phyloP scores from a whole-genome alignment of 257 asterid genomes.

The Scutellaria galericulata region DNA sequence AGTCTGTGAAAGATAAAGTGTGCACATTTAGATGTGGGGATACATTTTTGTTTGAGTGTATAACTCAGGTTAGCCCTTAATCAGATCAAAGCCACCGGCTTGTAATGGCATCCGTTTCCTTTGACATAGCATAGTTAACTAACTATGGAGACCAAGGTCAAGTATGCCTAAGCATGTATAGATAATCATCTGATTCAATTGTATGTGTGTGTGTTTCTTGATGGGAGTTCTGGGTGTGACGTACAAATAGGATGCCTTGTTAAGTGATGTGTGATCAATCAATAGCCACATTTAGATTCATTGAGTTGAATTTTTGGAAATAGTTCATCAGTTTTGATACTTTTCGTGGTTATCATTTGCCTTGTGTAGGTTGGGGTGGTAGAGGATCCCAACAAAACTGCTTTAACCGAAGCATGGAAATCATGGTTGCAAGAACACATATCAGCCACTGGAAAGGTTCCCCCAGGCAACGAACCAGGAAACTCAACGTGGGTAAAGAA shows the following conservation, averaged over 20 bases:
- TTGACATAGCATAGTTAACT: background rate
- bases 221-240: background rate
- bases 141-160: background rate
- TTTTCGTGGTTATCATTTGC: conserved; percentile 3
- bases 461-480: conserved; percentile 90
- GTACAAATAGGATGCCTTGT: background rate
- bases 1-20: background rate
- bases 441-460: conserved; percentile 76
- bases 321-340: background rate
- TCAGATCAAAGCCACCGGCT: background rate
- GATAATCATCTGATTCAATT: background rate
- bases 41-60: background rate
- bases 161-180: background rate
- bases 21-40: background rate
- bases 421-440: conserved; percentile 97
- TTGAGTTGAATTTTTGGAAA: background rate
- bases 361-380: conserved; percentile 66
- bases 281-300: background rate
- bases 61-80: background rate
- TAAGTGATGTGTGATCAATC: background rate
- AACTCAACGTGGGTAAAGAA: conserved; percentile 78
- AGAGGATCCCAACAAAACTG: conserved; percentile 69
- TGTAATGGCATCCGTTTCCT: background rate
- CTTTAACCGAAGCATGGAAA: conserved; percentile 85
- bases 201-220: background rate